Evolutionary conservation across 306 rosid genomes (phyloP).

Genomic region (Carpinus viminea): DNA sequence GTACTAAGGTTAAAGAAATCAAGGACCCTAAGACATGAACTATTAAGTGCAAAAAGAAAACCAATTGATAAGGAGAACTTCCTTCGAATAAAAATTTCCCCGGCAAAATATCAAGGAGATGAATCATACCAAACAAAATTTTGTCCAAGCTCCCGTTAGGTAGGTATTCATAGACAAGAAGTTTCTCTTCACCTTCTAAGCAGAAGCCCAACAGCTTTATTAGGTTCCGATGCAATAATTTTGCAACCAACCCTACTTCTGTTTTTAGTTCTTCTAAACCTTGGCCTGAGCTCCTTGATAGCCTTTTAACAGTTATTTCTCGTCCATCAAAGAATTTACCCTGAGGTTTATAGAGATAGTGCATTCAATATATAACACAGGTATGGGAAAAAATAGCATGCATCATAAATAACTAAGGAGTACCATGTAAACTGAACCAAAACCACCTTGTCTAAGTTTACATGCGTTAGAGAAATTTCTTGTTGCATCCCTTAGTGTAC

Average conservation of each 20-base stretch:
- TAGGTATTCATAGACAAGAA: slow-evolving; percentile 38
- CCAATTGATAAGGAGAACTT: too few species aligned
- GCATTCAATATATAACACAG: not conserved
- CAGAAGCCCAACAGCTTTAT: slow-evolving; percentile 33
- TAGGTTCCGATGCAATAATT: slow-evolving; percentile 29
- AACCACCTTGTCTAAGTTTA: slow-evolving; percentile 38
- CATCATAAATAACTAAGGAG: not conserved
- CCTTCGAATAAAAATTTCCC: too few species aligned
- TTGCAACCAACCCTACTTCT: slow-evolving; percentile 28
- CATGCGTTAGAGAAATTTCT: slow-evolving; percentile 29
- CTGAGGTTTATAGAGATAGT: not conserved
- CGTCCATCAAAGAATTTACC: slow-evolving; percentile 24
- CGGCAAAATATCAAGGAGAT: too few species aligned
- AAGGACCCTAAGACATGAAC: too few species aligned
- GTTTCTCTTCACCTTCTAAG: slow-evolving; percentile 36
- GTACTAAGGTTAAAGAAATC: too few species aligned
- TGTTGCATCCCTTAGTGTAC: slow-evolving; percentile 27
- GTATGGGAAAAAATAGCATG: not conserved
- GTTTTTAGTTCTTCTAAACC: slow-evolving; percentile 28
- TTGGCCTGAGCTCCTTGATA: slow-evolving; percentile 26
- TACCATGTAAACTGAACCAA: slow-evolving; percentile 24
- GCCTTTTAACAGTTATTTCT: slow-evolving; percentile 31
- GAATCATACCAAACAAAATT: slow-evolving; percentile 26
- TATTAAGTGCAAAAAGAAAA: too few species aligned
- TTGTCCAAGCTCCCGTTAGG: slow-evolving; percentile 34